Evolutionary conservation across 352 stramenopile genomes (phyloP), one percentile per base, ranked within the genome.

Genomic region (Sclerospora graminicola): DNA sequence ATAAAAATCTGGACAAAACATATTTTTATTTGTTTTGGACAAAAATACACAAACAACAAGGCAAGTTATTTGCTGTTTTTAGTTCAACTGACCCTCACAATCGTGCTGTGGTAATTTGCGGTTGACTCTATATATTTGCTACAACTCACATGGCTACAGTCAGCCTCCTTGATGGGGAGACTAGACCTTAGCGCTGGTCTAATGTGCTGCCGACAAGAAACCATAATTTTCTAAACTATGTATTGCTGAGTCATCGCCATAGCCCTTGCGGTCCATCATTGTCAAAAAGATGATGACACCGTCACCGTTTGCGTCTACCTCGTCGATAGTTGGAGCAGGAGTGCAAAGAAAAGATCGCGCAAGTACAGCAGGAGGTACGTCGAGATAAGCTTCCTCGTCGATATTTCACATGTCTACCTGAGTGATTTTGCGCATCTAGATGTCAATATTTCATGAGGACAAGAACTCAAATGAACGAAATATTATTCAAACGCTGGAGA

Each of bases 291-390:
- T 93, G 57, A 97, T 96, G 34, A 84, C 57, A 8, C 86, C 87
- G 55, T 97, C 89, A 34, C 85, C 74, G 51, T 96, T 88, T 29
- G 59, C 63, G 55, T 97, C 87, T 21, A 97, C 70, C n/a, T 95
- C 84, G 28, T 89, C 48, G 41, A 97, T 96, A 28, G 97, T 71
- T 38, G n/a, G n/a, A n/a, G n/a, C 48, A 66, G 11, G 80, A 91
- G 40, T 89, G 77, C 59, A 78, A 64, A 16, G 54, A 64, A 26
- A 86, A 85, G 43, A 64, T 91, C 16, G 61, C 60, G 5, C 67
- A 86, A 35, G 60, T 76, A 9, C 76, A 88, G 14, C 51, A 68
- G 4, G 57, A 84, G 58, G 72, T 84, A 14, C 11, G 42, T 55
- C 0, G 4, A 8, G n/a, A 29, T n/a, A 16, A 14, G 21, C 5